These are phyloP conservation scores for Moricandia moricandioides DNA, from an alignment of 345 rosid species.

Conservation along the genomic window DNA sequence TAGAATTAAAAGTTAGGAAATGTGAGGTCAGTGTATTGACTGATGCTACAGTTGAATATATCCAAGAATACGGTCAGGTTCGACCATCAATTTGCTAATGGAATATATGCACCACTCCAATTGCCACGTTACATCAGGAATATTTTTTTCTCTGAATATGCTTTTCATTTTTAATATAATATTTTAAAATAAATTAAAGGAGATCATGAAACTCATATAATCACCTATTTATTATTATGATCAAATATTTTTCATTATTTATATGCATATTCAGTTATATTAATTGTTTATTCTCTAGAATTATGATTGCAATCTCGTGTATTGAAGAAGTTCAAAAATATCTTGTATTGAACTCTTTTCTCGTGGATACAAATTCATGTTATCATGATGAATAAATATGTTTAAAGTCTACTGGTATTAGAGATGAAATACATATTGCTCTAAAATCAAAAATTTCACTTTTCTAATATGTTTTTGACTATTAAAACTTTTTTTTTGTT, in stretches of 20 bases:
- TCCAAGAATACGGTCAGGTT: slow-evolving; percentile 35
- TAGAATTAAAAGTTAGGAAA: slow-evolving; percentile 35
- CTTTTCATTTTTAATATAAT: not conserved
- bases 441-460: not conserved
- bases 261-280: not conserved
- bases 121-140: slow-evolving; percentile 36
- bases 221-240: not conserved
- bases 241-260: not conserved
- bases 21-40: slow-evolving; percentile 27
- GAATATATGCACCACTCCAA: slow-evolving; percentile 28
- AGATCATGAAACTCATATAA: not conserved
- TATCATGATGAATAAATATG: no score
- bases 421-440: not conserved
- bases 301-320: not conserved
- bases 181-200: not conserved
- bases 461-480: not conserved
- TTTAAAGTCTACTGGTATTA: not conserved
- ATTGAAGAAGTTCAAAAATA: not conserved
- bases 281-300: not conserved
- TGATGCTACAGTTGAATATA: slow-evolving; percentile 37
- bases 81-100: slow-evolving; percentile 30
- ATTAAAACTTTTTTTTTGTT: not conserved
- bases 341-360: not conserved
- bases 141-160: not conserved
- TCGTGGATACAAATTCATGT: not conserved